Evolutionary conservation across 1,139 yeast genomes (phyloP), one percentile per base, ranked within the genome.

Genomic region (Zygosaccharomyces sapae): DNA sequence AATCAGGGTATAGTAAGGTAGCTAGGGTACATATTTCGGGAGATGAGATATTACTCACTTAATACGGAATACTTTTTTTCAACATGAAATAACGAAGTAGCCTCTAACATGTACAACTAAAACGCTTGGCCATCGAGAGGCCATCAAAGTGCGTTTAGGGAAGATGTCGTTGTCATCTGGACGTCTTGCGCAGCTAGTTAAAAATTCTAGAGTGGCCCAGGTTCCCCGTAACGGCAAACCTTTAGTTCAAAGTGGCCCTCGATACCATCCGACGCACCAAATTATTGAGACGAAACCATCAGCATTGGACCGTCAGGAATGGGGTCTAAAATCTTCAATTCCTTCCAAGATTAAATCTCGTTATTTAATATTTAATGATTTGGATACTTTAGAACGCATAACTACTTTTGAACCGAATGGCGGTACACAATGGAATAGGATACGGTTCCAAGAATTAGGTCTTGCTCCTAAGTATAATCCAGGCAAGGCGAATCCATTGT

Each of bases 261-360:
- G 55, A 20, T 49, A 52, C 46, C 54, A 44, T 45, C 85, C 86
- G 25, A 70, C 76, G 0, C 80, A 77, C 55, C 87, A 82, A 63
- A 72, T 79, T 19, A 70, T 82, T 19, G 79, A 76, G 54, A 74
- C 86, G 1, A 75, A 81, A 36, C 73, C 80, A 9, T 72, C 82
- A 2, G 72, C 83, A 1, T 66, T 74, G 42, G 65, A 73, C 46
- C 73, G 82, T 55, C 76, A 77, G 50, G 83, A 82, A 65, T 82
- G 80, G 77, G 88, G 88, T 54, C 64, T 82, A 48, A 82, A 82
- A 59, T 68, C 77, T 52, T 71, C 80, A 43, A 66, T 82, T 33
- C 86, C 87, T 2, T 63, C 68, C 10, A 74, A 74, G 50, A 63
- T 74, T 43, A 70, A 71, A 51, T 66, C 80, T 1, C 70, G 75